phyloP scores from a whole-genome alignment of 495 filamentous ascomycete genomes.

The Choiromyces venosus region DNA sequence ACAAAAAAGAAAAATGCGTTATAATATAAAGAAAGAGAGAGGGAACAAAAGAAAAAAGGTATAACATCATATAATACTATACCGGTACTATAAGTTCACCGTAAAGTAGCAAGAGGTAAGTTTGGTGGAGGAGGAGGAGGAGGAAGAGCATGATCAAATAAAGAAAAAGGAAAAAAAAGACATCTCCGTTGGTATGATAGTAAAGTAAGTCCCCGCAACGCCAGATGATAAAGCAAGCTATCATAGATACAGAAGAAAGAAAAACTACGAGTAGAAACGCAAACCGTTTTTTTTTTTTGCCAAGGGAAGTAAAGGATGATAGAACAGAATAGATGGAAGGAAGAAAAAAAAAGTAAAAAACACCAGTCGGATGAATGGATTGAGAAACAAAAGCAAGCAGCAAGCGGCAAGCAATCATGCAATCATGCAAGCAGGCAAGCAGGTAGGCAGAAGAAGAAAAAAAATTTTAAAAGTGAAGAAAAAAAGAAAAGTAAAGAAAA shows the following conservation, averaged over 20 bases:
- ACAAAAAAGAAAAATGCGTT: too few species aligned
- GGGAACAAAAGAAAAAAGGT: too few species aligned
- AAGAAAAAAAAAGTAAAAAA: constrained; percentile 3
- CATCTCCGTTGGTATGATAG: not conserved
- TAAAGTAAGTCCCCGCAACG: not conserved
- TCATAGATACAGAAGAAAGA: too few species aligned
- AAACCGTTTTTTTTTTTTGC: not conserved
- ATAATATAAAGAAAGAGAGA: too few species aligned
- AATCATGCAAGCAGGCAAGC: not conserved
- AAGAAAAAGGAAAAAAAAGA: not conserved
- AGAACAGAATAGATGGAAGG: not conserved
- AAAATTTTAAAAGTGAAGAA: constrained; percentile 7
- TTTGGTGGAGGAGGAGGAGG: not conserved
- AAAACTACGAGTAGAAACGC: not conserved
- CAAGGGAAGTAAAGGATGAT: not conserved
- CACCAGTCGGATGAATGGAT: not conserved
- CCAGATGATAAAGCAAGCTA: not conserved
- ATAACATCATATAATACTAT: too few species aligned
- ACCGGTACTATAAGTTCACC: too few species aligned
- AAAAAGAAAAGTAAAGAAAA: not conserved
- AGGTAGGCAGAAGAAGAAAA: constrained; percentile 2
- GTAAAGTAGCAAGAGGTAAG: too few species aligned
- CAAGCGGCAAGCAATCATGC: not conserved
- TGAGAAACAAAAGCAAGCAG: constrained; percentile 4
- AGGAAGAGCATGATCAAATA: too few species aligned